Conservation (phyloP, 163 green algal species). For the Trebouxiophyceae sp. region DNA sequence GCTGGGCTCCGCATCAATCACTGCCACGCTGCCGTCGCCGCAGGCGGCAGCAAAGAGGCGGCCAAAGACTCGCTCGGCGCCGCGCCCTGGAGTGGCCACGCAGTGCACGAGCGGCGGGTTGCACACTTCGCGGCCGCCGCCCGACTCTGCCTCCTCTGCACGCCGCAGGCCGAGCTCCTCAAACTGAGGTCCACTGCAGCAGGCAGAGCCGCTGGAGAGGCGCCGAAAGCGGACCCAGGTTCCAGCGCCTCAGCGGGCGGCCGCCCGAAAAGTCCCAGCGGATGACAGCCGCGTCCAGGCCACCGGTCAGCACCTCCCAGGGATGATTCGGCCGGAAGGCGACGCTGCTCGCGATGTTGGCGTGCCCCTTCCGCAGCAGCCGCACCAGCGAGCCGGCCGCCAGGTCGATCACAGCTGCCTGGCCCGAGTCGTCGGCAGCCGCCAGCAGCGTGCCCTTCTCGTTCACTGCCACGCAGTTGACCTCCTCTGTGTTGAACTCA, state of each 20-base stretch:
- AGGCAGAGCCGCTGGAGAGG: too few species aligned
- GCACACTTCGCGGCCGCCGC: constrained; percentile 12
- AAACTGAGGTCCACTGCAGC: too few species aligned
- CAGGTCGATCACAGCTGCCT: constrained; percentile 14
- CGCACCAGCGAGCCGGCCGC: constrained; percentile 7
- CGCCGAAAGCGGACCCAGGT: too few species aligned
- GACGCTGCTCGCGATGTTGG: constrained; percentile 24
- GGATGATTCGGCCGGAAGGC: constrained; percentile 18
- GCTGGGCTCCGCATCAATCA: too few species aligned
- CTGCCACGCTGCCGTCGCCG: constrained; percentile 29
- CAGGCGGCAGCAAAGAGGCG: constrained; percentile 23
- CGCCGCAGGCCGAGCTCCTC: too few species aligned
- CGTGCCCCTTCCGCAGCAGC: constrained; percentile 22
- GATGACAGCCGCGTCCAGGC: constrained; percentile 23
- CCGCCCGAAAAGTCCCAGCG: constrained; percentile 24
- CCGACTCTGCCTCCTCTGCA: neutral
- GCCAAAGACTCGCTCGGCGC: neutral
- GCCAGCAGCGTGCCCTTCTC: constrained; percentile 20
- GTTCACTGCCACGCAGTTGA: constrained; percentile 28
- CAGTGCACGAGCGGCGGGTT: constrained; percentile 39
- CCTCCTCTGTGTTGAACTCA: constrained; percentile 20
- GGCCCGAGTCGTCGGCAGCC: constrained; percentile 22
- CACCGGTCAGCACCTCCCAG: constrained; percentile 26
- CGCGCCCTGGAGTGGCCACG: constrained; percentile 5
- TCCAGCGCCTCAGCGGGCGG: constrained; percentile 13